Evolutionary conservation across 2,329 filamentous ascomycete genomes (phyloP).

Genomic region (Paecilomyces fulvus): DNA sequence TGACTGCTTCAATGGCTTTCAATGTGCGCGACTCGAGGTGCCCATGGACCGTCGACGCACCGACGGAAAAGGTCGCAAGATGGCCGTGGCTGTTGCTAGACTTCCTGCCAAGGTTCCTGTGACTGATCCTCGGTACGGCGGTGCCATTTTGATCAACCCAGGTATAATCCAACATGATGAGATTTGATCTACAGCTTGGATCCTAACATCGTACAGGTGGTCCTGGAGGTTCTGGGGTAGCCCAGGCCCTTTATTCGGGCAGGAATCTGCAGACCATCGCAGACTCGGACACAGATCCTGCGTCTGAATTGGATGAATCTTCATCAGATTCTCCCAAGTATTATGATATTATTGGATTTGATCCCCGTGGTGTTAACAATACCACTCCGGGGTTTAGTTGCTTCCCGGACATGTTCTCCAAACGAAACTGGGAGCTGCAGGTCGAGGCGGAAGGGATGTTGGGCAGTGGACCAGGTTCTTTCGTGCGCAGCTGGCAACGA

Average conservation of each 20-base stretch:
- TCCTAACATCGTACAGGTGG: slow-evolving; percentile 21
- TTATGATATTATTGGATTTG: slow-evolving; percentile 39
- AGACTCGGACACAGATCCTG: slow-evolving; percentile 22
- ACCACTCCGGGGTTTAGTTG: slow-evolving; percentile 34
- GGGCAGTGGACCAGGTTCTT: slow-evolving; percentile 17
- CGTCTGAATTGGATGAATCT: background rate
- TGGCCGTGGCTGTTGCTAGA: slow-evolving; percentile 39
- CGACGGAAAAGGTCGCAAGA: slow-evolving; percentile 22
- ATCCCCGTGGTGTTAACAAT: slow-evolving; percentile 36
- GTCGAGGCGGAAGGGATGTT: slow-evolving; percentile 27
- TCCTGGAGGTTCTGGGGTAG: slow-evolving; percentile 37
- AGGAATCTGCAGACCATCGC: slow-evolving; percentile 29
- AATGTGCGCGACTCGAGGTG: slow-evolving; percentile 43
- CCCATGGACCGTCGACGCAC: slow-evolving; percentile 40
- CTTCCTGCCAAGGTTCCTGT: slow-evolving; percentile 35
- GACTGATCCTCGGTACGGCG: slow-evolving; percentile 37
- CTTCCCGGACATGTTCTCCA: slow-evolving; percentile 24
- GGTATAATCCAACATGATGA: slow-evolving; percentile 13
- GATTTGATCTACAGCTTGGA: background rate
- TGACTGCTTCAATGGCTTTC: slow-evolving; percentile 38
- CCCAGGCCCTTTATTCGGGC: slow-evolving; percentile 23
- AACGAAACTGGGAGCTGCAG: slow-evolving; percentile 26
- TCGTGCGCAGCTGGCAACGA: slow-evolving; percentile 26
- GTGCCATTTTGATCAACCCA: slow-evolving; percentile 42
- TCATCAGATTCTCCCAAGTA: slow-evolving; percentile 10